These are phyloP conservation scores for Kazachstania sp. DNA, from an alignment of 1,139 yeast genomes.

Conservation along the genomic window DNA sequence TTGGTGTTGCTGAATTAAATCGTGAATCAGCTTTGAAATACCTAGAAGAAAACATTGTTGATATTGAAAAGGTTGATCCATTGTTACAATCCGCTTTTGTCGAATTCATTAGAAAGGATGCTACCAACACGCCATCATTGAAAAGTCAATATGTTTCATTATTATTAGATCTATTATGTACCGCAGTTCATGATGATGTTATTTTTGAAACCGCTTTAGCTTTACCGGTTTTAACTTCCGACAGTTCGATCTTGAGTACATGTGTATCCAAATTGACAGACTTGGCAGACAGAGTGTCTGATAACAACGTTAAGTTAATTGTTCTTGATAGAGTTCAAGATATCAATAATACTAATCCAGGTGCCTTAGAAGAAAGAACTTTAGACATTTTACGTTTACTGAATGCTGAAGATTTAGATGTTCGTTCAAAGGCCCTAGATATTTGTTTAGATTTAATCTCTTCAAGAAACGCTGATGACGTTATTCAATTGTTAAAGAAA, in stretches of 20 bases:
- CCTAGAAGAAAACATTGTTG: slow-evolving; percentile 59
- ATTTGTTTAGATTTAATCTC: slow-evolving; percentile 74
- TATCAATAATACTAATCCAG: slow-evolving; percentile 67
- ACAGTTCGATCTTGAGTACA: slow-evolving; percentile 56
- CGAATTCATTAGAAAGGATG: slow-evolving; percentile 84
- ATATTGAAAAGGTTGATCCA: slow-evolving; percentile 68
- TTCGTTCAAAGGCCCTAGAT: slow-evolving; percentile 77
- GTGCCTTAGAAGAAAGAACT: slow-evolving; percentile 75
- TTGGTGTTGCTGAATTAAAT: slow-evolving; percentile 73
- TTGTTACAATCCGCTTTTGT: slow-evolving; percentile 81
- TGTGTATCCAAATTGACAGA: slow-evolving; percentile 85
- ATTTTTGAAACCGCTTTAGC: slow-evolving; percentile 89
- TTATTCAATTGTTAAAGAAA: slow-evolving; percentile 81
- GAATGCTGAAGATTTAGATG: slow-evolving; percentile 82
- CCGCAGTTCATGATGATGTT: slow-evolving; percentile 64
- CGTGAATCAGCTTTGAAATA: slow-evolving; percentile 79
- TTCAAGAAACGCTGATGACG: slow-evolving; percentile 89
- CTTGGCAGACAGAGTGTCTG: slow-evolving; percentile 83
- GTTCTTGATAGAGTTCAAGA: slow-evolving; percentile 81
- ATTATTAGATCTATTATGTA: slow-evolving; percentile 64
- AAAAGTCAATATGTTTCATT: slow-evolving; percentile 65
- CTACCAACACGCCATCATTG: slow-evolving; percentile 53
- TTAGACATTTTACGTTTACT: slow-evolving; percentile 82
- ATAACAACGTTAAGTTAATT: slow-evolving; percentile 86
- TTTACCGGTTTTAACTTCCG: slow-evolving; percentile 61